Percentiles rank a stretch among this genome's conserved stretches.
phyloP scores from a whole-genome alignment of 2,329 filamentous ascomycete genomes.

The Paraconiothyrium brasiliense region DNA sequence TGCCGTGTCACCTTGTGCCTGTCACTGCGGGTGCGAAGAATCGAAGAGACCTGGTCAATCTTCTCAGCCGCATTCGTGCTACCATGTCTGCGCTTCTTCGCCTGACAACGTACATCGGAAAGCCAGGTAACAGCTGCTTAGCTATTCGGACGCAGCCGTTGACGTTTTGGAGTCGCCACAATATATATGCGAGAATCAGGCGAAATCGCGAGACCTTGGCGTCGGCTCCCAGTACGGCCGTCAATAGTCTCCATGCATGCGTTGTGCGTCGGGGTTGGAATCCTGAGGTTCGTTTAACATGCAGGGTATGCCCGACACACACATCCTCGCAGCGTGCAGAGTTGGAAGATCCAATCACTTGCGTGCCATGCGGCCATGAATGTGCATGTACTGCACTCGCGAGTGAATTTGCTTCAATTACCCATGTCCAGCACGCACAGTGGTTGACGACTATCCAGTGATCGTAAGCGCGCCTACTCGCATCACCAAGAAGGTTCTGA shows the following conservation, averaged over 20 bases:
- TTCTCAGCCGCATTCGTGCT: not conserved
- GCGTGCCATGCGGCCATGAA: not conserved
- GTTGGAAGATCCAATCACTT: not conserved
- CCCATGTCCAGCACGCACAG: constrained; percentile 3
- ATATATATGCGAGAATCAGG: not conserved
- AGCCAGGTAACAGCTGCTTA: not conserved
- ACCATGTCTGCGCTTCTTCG: not conserved
- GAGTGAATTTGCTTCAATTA: not conserved
- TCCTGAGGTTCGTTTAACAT: not conserved
- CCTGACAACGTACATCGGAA: not conserved
- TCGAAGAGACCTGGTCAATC: not conserved
- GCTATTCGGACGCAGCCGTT: not conserved
- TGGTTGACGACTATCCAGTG: constrained; percentile 7
- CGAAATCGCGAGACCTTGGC: not conserved
- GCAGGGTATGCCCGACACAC: not conserved
- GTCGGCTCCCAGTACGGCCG: not conserved
- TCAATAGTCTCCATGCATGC: not conserved
- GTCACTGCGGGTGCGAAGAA: not conserved
- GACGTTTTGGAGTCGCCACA: not conserved
- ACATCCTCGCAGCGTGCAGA: not conserved
- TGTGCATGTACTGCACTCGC: constrained; percentile 3
- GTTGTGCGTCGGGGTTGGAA: not conserved
- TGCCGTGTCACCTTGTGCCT: not conserved
- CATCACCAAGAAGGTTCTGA: constrained; percentile 5
- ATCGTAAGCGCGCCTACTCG: constrained; percentile 4